phyloP scores from a whole-genome alignment of 2,329 filamentous ascomycete species.

The Fonsecaea nubica region DNA sequence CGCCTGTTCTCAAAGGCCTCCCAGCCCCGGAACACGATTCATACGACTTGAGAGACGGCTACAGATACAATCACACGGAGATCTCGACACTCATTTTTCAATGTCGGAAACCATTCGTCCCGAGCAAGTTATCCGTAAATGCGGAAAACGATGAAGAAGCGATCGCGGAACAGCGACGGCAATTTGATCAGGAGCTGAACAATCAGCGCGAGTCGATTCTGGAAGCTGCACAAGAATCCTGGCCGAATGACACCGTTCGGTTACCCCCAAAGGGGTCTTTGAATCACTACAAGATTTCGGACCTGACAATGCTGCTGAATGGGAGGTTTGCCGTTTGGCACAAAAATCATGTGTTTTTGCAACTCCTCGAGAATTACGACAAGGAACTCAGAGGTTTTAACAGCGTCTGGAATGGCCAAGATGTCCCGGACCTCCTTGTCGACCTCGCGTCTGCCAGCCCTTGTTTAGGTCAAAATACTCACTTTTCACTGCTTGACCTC shows the following conservation, averaged over 20 bases:
- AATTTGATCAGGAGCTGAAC: constrained; percentile 9
- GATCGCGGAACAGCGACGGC: not conserved
- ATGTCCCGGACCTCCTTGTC: not conserved
- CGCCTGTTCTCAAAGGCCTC: constrained; percentile 12
- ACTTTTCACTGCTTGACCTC: constrained; percentile 23
- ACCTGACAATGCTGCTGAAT: constrained; percentile 11
- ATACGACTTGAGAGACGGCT: constrained; percentile 24
- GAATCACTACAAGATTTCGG: constrained; percentile 6
- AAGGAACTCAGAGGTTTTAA: constrained; percentile 3
- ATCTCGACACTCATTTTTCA: constrained; percentile 12
- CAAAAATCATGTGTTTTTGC: constrained; percentile 22
- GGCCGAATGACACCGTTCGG: constrained; percentile 12
- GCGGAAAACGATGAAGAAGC: not conserved
- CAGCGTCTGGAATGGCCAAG: constrained; percentile 4
- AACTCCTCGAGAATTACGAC: constrained; percentile 18
- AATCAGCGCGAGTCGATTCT: constrained; percentile 13
- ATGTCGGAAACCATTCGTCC: constrained; percentile 15
- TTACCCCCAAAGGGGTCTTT: not conserved
- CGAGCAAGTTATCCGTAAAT: not conserved
- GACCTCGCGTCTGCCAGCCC: not conserved
- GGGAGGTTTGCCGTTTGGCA: constrained; percentile 19
- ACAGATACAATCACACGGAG: constrained; percentile 1
- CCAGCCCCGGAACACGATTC: constrained; percentile 11
- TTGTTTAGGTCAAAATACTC: not conserved
- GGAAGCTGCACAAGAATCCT: constrained; percentile 5